Conservation (phyloP, 2,329 filamentous ascomycete genomes). For the Coniella vitis region DNA sequence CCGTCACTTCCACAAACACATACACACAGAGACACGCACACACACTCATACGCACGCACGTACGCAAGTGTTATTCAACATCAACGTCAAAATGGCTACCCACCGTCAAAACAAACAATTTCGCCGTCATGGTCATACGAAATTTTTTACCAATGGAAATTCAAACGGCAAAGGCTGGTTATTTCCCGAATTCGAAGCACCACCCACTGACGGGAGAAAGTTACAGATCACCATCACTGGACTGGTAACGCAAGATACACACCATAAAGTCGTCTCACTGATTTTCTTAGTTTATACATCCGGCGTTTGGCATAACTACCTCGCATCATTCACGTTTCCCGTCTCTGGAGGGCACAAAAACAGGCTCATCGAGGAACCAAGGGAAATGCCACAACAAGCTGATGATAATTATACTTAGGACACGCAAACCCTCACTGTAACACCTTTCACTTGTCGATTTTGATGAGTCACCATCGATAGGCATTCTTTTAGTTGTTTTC, state of each 20-base stretch:
- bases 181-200: slow-evolving; percentile 14
- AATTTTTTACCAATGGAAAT: not conserved
- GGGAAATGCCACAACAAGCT: slow-evolving; percentile 8
- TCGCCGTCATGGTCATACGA: not conserved
- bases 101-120: not conserved
- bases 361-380: slow-evolving; percentile 1
- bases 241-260: slow-evolving; percentile 15
- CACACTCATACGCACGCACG: too few species aligned
- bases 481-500: slow-evolving; percentile 7
- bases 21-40: too few species aligned
- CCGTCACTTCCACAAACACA: too few species aligned
- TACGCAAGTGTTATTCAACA: too few species aligned
- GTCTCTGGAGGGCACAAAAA: not conserved
- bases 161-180: slow-evolving; percentile 16
- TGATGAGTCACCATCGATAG: not conserved
- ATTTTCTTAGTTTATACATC: slow-evolving; percentile 13
- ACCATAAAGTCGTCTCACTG: slow-evolving; percentile 9
- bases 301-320: not conserved
- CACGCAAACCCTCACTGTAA: slow-evolving; percentile 1
- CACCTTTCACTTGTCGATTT: not conserved
- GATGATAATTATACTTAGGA: slow-evolving; percentile 17
- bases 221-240: slow-evolving; percentile 15
- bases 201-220: slow-evolving; percentile 17
- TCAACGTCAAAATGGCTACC: not conserved
- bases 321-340: not conserved